phyloP scores from a whole-genome alignment of 495 filamentous ascomycete genomes.

The Wilcoxina mikolae region DNA sequence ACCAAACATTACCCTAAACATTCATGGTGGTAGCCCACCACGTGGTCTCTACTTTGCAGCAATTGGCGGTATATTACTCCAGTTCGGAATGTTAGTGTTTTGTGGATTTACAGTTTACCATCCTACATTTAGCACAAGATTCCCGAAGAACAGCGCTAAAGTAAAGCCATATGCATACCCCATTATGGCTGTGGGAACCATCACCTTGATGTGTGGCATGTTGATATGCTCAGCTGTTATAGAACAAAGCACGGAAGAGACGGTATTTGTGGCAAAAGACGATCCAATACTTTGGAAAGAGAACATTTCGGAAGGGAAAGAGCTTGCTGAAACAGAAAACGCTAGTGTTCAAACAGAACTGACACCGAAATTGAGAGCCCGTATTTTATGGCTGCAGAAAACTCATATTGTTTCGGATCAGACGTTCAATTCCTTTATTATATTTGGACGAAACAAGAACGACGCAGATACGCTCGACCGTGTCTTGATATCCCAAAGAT shows the following conservation, averaged over 20 bases:
- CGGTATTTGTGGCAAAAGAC: no score
- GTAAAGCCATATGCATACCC: conserved; percentile 6
- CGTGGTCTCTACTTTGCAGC: conserved; percentile 4
- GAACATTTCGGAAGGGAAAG: no score
- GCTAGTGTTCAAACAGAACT: no score
- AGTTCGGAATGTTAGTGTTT: no score
- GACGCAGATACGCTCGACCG: no score
- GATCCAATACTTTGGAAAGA: no score
- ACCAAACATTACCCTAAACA: conserved; percentile 10
- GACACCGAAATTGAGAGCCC: no score
- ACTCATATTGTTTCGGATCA: conserved; percentile 12
- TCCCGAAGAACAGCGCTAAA: conserved; percentile 2
- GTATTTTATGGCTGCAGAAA: conserved; percentile 14
- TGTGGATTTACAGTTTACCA: conserved; percentile 6
- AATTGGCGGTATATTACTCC: conserved; percentile 8
- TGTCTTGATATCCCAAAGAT: no score
- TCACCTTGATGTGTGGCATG: conserved; percentile 10
- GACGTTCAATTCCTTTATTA: conserved; percentile 10
- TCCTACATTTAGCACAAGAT: background rate
- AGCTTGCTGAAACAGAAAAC: no score
- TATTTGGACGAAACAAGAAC: background rate
- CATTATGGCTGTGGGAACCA: conserved; percentile 7
- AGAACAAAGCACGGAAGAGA: conserved; percentile 12
- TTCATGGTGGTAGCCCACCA: background rate
- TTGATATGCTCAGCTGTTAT: conserved; percentile 15